A percentile compares a stretch with the other conserved stretches of the same genome.
Conservation (phyloP, 1,284 basidiomycete species). For the Austroboletus novae-zelandiae region DNA sequence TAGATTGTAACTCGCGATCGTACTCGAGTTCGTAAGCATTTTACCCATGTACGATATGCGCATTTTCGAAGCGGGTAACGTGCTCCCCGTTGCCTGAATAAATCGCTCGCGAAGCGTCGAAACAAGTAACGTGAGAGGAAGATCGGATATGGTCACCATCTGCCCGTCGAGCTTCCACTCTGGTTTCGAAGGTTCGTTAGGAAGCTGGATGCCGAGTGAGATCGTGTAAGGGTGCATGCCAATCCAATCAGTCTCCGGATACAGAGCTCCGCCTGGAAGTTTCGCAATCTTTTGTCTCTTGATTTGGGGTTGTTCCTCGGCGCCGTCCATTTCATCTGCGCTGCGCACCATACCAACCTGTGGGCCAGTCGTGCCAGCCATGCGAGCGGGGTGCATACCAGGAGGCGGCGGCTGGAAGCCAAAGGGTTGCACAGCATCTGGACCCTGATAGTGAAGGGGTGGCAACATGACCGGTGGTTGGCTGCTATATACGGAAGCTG, state of each 20-base stretch:
- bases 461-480: constrained; percentile 76
- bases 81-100: constrained; percentile 70
- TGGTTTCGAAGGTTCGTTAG: constrained; percentile 74
- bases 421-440: constrained; percentile 72
- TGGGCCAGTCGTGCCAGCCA: constrained; percentile 50
- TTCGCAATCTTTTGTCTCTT: constrained; percentile 84
- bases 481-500: constrained; percentile 61
- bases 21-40: constrained; percentile 81
- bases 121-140: constrained; percentile 79
- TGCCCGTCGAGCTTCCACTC: constrained; percentile 91
- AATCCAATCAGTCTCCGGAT: constrained; percentile 86
- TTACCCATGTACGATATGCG: constrained; percentile 76
- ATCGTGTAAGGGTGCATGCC: constrained; percentile 87
- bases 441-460: constrained; percentile 76
- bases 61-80: constrained; percentile 74
- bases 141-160: constrained; percentile 71
- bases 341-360: constrained; percentile 67
- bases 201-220: constrained; percentile 79
- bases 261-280: constrained; percentile 74
- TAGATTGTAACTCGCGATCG: constrained; percentile 84
- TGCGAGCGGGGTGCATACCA: constrained; percentile 49
- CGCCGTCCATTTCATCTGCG: constrained; percentile 77
- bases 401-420: constrained; percentile 67
- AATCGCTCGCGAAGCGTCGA: constrained; percentile 88
- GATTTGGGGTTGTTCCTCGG: constrained; percentile 65